Conservation (phyloP, 805 yeast species). For the Candida michaelii region DNA sequence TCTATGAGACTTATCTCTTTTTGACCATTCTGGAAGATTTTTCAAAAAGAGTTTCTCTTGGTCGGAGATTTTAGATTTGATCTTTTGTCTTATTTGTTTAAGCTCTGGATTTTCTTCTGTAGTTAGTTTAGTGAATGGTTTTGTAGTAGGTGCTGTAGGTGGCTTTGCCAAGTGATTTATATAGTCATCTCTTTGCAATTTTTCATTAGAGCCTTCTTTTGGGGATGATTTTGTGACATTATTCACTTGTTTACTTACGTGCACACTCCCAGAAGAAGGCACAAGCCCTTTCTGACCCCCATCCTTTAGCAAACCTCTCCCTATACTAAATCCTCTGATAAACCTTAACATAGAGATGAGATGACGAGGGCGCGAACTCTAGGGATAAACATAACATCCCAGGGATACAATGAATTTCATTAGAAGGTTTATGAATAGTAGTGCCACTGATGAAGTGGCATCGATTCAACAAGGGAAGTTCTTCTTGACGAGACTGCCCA, state of each 20-base stretch:
- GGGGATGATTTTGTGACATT: no score
- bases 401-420: constrained; percentile 76
- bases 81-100: neutral
- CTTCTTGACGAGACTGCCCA: constrained; percentile 67
- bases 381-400: neutral
- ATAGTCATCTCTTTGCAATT: no score
- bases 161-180: no score
- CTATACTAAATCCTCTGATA: constrained; percentile 3
- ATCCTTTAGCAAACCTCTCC: neutral
- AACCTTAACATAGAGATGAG: constrained; percentile 8
- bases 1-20: constrained; percentile 61
- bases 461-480: constrained; percentile 79
- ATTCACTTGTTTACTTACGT: no score
- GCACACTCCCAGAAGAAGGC: no score
- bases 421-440: constrained; percentile 58
- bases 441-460: constrained; percentile 59
- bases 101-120: neutral
- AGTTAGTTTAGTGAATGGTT: no score
- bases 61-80: neutral
- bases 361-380: neutral
- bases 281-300: no score
- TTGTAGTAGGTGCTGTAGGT: no score
- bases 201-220: no score
- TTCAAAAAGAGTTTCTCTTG: constrained; percentile 9
- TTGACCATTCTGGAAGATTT: constrained; percentile 55